Base-by-base conservation (phyloP, 495 filamentous ascomycete genomes). In the Penicillium coffeae region DNA sequence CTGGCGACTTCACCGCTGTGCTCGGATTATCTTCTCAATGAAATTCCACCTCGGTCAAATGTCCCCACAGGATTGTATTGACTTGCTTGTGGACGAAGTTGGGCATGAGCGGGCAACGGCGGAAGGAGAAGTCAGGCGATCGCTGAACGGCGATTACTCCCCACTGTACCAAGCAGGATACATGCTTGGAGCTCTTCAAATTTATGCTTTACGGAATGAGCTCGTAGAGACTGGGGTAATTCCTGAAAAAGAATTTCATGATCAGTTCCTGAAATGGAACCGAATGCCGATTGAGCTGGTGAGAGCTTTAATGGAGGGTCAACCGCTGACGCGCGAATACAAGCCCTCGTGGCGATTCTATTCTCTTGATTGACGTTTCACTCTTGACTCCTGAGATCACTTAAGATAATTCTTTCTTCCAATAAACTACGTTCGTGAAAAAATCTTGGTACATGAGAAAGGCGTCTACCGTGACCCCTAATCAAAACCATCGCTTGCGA, bases 31-130 rank as follows among this genome's bases (percentile, higher is more conserved):
- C 18, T 80, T 79, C 61, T 73, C 68, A 0, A 54, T 79, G 10
- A 66, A 68, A 37, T 80, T 76, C 53, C 75, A 79, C 56, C 65
- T 80, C 0, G 71, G 73, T 15, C 42, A 65, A 37, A 63, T 78
- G 55, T 60, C 54, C 16, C 63, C 73, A 2, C 54, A 59, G 43
- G 72, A 79, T 38, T 80, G 76, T 48, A 67, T 80, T 22, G 73
- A 79, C 42, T 47, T 77, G 9, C 51, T 61, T 14, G 55, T 58
- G 3, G 37, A 55, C 19, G 21, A 52, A 21, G 75, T 76, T 1
- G 76, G 76, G 14, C 76, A 80, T 54, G 75, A 80, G 56, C 55
- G 74, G n/a, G 66, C 69, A 1, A 78, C 75, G n/a, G 76, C 76
- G 5, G 74, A 80, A 56, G 76, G 74, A 19, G 76, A 78, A 49